phyloP scores from a whole-genome alignment of 352 stramenopile genomes.

The Phytopythium mirpurense region DNA sequence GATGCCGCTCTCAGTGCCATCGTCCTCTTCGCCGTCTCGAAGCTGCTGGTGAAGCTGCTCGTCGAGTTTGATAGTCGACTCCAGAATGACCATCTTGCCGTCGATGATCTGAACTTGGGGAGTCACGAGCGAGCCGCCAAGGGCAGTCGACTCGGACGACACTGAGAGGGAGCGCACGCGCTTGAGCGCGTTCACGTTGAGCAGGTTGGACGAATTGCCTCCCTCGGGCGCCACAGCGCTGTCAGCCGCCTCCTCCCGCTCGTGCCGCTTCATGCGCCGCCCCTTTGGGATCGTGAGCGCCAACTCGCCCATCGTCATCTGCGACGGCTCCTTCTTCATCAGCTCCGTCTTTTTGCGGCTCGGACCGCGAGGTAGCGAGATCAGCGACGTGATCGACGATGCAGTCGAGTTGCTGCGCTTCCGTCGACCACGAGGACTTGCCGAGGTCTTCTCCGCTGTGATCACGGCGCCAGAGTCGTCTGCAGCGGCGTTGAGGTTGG shows the following conservation, averaged over 20 bases:
- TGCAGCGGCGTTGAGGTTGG: conserved; percentile 1
- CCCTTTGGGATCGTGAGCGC: conserved; percentile 72
- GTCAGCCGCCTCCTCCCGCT: conserved; percentile 42
- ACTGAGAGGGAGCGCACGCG: conserved; percentile 53
- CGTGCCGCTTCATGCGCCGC: conserved; percentile 43
- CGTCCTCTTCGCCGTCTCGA: conserved; percentile 24
- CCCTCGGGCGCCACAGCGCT: conserved; percentile 4
- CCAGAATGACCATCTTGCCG: conserved; percentile 78
- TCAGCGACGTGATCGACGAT: conserved; percentile 35
- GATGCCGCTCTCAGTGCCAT: conserved; percentile 21
- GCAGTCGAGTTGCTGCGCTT: conserved; percentile 57
- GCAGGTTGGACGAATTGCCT: conserved; percentile 20
- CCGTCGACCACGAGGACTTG: conserved; percentile 14
- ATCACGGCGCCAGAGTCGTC: conserved; percentile 20
- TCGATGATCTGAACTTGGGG: conserved; percentile 81
- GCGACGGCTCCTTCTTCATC: conserved; percentile 62
- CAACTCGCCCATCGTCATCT: conserved; percentile 85
- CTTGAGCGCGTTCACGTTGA: conserved; percentile 40
- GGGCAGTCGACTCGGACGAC: conserved; percentile 54
- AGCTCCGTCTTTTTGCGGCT: conserved; percentile 48
- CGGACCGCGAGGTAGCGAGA: conserved; percentile 16
- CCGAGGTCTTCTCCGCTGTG: conserved; percentile 23
- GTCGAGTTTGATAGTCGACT: conserved; percentile 61
- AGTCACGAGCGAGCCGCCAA: conserved; percentile 63
- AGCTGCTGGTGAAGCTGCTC: conserved; percentile 32